phyloP scores from a whole-genome alignment of 345 rosid species.

The Sisymbrium irio region DNA sequence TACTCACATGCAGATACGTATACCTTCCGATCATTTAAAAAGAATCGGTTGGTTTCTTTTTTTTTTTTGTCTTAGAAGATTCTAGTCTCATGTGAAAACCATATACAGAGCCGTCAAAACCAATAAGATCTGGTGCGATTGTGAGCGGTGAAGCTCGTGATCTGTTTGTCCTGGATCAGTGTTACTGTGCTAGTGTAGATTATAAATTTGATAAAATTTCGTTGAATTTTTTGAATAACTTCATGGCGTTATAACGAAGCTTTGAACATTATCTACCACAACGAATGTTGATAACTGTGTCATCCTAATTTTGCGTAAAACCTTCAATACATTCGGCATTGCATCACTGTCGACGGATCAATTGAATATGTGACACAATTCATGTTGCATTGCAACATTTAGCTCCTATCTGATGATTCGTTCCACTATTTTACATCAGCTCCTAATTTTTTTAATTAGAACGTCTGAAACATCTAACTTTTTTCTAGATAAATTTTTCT shows the following conservation, averaged over 20 bases:
- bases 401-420: no score
- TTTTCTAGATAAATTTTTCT: no score
- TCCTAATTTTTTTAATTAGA: no score
- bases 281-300: not conserved
- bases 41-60: no score
- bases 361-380: no score
- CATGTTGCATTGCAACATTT: no score
- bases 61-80: no score
- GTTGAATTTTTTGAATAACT: not conserved
- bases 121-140: not conserved
- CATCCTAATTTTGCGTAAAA: not conserved
- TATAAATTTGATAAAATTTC: not conserved
- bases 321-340: not conserved
- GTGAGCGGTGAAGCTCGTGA: conserved; percentile 5
- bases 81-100: not conserved
- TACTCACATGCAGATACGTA: no score
- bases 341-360: not conserved
- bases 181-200: not conserved
- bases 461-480: no score
- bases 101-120: not conserved
- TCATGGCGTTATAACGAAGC: not conserved
- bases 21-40: not conserved
- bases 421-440: no score
- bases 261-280: not conserved
- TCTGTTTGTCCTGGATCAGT: not conserved